Conservation (phyloP, 192 early-diverging fungal species). For the Funneliformis geosporum region DNA sequence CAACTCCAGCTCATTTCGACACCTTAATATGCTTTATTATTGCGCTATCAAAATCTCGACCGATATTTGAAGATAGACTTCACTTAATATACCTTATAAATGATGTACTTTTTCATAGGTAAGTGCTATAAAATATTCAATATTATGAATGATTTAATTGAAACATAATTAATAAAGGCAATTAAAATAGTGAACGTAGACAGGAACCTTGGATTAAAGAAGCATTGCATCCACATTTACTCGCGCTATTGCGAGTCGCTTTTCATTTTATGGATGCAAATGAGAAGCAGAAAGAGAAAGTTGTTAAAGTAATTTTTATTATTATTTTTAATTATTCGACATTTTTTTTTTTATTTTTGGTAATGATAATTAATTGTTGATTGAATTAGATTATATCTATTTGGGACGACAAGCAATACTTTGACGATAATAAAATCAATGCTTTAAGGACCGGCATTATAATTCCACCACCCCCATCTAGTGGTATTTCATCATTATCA, state of each 20-base stretch:
- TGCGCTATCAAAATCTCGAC: conserved; percentile 41
- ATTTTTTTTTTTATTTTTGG: not conserved
- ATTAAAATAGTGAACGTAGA: conserved; percentile 40
- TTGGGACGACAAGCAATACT: conserved; percentile 32
- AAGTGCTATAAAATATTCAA: not conserved
- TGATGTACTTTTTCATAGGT: conserved; percentile 56
- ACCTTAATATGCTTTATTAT: conserved; percentile 42
- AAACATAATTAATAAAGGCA: not conserved
- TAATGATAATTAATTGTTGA: not conserved
- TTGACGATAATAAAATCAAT: conserved; percentile 31
- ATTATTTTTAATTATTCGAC: not conserved
- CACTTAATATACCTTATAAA: conserved; percentile 56
- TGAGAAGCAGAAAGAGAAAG: conserved; percentile 44
- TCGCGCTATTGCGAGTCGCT: conserved; percentile 47
- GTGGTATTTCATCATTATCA: not conserved
- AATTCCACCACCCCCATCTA: conserved; percentile 19
- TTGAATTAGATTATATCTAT: conserved; percentile 30
- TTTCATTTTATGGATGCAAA: conserved; percentile 47
- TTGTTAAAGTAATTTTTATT: conserved; percentile 48
- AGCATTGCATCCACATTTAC: conserved; percentile 45
- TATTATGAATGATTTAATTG: not conserved
- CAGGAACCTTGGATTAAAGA: conserved; percentile 52
- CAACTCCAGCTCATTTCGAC: conserved; percentile 42
- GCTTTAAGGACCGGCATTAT: conserved; percentile 13
- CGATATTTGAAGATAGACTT: conserved; percentile 47